A percentile compares a stretch with the other conserved stretches of the same genome.
Conservation (phyloP, 352 stramenopile genomes). For the Globisporangium alternatum region DNA sequence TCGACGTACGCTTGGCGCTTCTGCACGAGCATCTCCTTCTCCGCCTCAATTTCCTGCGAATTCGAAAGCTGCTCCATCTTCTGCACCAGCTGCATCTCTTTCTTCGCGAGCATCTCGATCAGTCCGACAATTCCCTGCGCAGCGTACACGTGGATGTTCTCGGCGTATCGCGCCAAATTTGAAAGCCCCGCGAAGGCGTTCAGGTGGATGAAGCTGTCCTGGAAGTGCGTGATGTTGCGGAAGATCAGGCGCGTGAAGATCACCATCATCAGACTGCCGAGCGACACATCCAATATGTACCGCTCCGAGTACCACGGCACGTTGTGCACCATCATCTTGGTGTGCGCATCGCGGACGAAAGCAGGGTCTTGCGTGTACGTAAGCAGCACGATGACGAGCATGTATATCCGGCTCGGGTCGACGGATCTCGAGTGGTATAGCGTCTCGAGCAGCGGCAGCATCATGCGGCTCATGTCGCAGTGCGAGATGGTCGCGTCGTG, state of each 20-base stretch:
- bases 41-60: constrained; percentile 16
- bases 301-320: constrained; percentile 78
- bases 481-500: constrained; percentile 41
- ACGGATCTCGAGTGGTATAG: constrained; percentile 65
- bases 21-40: constrained; percentile 47
- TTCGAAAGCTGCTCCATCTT: constrained; percentile 35
- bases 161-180: constrained; percentile 66
- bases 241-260: constrained; percentile 75
- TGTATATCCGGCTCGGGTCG: constrained; percentile 63
- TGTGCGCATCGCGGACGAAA: constrained; percentile 67
- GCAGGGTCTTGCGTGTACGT: constrained; percentile 58
- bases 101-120: constrained; percentile 77
- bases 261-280: constrained; percentile 74
- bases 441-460: constrained; percentile 70
- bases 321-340: constrained; percentile 49
- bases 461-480: constrained; percentile 41
- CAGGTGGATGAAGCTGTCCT: constrained; percentile 77
- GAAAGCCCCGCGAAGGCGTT: constrained; percentile 72
- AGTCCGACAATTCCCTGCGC: constrained; percentile 65
- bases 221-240: constrained; percentile 78
- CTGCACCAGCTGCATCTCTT: constrained; percentile 53
- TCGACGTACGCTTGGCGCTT: constrained; percentile 70
- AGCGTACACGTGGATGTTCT: constrained; percentile 73
- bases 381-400: constrained; percentile 69
- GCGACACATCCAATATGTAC: constrained; percentile 72